Conservation (phyloP, 2,329 filamentous ascomycete species). For the Xylariales sp. region DNA sequence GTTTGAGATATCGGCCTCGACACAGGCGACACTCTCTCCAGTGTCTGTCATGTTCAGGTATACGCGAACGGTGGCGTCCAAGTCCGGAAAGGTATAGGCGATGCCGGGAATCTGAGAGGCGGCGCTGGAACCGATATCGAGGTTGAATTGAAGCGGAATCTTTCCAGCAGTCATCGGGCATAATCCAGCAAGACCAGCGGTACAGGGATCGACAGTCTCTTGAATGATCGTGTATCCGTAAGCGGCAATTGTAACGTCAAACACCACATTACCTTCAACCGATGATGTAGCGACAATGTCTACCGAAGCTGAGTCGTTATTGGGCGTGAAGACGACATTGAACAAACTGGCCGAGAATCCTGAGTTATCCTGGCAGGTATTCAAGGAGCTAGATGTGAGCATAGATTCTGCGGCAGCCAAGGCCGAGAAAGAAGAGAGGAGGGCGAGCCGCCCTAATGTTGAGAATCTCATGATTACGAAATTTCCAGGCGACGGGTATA, state of each 20-base stretch:
- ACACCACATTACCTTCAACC: constrained; percentile 76
- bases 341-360: constrained; percentile 86
- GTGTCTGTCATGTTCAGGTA: constrained; percentile 62
- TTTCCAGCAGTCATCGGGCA: constrained; percentile 89
- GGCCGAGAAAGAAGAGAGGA: constrained; percentile 40
- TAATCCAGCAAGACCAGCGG: constrained; percentile 63
- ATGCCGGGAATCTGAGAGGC: constrained; percentile 66
- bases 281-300: constrained; percentile 77
- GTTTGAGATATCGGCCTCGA: constrained; percentile 77
- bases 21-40: constrained; percentile 65
- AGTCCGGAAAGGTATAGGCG: constrained; percentile 76
- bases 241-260: constrained; percentile 71
- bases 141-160: constrained; percentile 69
- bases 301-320: constrained; percentile 68
- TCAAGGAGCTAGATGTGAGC: constrained; percentile 79
- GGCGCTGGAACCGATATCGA: constrained; percentile 50
- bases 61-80: constrained; percentile 73
- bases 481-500: too few species aligned
- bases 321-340: constrained; percentile 75
- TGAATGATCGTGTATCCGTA: constrained; percentile 76
- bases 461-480: constrained; percentile 48
- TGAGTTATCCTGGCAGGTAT: constrained; percentile 78
- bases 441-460: constrained; percentile 37
- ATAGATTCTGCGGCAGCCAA: constrained; percentile 54
- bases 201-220: constrained; percentile 71